phyloP scores from a whole-genome alignment of 768 basidiomycete species.

The Coprinopsis marcescibilis region DNA sequence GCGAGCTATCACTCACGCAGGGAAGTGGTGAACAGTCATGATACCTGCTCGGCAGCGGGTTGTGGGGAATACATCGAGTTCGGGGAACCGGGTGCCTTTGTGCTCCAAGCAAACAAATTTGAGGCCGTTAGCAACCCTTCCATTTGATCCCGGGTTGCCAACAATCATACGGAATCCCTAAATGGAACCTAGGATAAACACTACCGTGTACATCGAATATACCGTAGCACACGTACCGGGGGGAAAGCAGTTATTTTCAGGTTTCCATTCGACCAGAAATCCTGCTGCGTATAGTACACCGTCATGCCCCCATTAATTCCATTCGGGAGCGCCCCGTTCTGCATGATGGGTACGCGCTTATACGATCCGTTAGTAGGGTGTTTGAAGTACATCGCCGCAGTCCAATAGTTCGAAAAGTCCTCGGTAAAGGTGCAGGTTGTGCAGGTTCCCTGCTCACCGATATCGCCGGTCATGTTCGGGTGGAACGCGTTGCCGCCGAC shows the following conservation, averaged over 20 bases:
- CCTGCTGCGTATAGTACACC: slow-evolving; percentile 8
- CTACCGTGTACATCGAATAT: background rate
- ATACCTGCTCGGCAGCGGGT: slow-evolving; percentile 4
- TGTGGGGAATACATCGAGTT: slow-evolving; percentile 7
- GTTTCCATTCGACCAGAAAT: slow-evolving; percentile 5
- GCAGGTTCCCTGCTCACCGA: slow-evolving; percentile 7
- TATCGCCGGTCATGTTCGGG: slow-evolving; percentile 10
- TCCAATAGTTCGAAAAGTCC: slow-evolving; percentile 10
- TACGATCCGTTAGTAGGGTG: slow-evolving; percentile 5
- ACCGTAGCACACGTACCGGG: background rate
- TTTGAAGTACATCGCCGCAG: slow-evolving; percentile 8
- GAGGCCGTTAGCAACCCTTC: slow-evolving; percentile 1
- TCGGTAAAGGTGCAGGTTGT: slow-evolving; percentile 7
- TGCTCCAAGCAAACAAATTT: slow-evolving; percentile 7
- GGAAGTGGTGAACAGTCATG: slow-evolving; percentile 11
- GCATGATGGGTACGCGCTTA: slow-evolving; percentile 9
- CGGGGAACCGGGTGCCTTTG: slow-evolving; percentile 7
- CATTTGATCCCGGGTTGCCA: slow-evolving; percentile 6
- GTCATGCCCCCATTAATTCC: slow-evolving; percentile 9
- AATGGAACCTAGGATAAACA: too few species aligned
- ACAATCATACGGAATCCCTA: slow-evolving; percentile 9
- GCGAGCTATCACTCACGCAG: slow-evolving; percentile 7
- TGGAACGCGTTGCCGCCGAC: slow-evolving; percentile 10
- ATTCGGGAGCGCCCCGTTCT: slow-evolving; percentile 6
- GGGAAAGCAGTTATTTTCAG: slow-evolving; percentile 1